A percentile compares a stretch with the other conserved stretches of the same genome.
Evolutionary conservation across 441 rosid genomes (phyloP).

Genomic region (Gossypium schwendimanii): DNA sequence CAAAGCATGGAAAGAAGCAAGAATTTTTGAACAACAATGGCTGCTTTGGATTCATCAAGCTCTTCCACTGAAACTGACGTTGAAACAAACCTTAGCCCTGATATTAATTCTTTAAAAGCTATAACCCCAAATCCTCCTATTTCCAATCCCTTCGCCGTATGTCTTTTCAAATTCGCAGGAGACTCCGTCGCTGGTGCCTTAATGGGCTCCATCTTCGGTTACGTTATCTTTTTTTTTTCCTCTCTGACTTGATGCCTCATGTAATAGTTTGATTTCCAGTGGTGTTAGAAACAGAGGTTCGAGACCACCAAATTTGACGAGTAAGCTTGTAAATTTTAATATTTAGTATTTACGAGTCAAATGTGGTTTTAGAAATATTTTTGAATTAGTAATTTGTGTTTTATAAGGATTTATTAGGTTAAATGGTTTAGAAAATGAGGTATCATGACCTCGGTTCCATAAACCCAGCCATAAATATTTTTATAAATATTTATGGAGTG

Average conservation of each 20-base stretch:
- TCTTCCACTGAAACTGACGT: conserved; percentile 24
- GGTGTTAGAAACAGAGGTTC: too few species aligned
- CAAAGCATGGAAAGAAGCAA: not conserved
- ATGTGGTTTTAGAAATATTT: too few species aligned
- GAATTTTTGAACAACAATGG: conserved; percentile 16
- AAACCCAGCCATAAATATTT: too few species aligned
- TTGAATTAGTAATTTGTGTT: too few species aligned
- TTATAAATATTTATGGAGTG: too few species aligned
- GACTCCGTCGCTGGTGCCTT: conserved; percentile 78
- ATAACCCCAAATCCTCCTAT: conserved; percentile 21
- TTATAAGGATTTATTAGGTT: too few species aligned
- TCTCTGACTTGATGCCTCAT: not conserved
- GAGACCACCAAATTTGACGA: too few species aligned
- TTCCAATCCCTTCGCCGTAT: conserved; percentile 37
- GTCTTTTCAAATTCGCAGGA: conserved; percentile 60
- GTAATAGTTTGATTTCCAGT: too few species aligned
- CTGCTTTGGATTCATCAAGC: conserved; percentile 45
- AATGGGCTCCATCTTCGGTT: conserved; percentile 81
- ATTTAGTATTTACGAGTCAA: too few species aligned
- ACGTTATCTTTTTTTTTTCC: conserved; percentile 25
- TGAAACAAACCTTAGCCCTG: conserved; percentile 10
- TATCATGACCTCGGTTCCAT: too few species aligned
- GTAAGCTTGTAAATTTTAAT: too few species aligned
- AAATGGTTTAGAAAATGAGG: too few species aligned
- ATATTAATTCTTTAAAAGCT: conserved; percentile 30